phyloP scores from a whole-genome alignment of 176 grass and related monocot genomes.

The Cenchrus americanus region DNA sequence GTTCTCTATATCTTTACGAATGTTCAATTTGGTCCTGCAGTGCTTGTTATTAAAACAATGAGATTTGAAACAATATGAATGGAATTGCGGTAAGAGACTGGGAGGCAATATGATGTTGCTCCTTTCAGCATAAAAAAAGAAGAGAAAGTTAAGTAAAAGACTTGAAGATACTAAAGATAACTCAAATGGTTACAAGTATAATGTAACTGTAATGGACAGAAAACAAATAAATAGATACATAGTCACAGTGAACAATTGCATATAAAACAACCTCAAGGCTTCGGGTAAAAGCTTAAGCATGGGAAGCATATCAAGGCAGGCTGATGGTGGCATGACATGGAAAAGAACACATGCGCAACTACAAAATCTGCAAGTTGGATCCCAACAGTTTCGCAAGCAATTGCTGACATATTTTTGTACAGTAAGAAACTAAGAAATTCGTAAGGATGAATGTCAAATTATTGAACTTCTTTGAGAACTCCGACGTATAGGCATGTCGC shows the following conservation, averaged over 20 bases:
- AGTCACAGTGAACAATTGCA: background rate
- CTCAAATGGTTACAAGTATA: background rate
- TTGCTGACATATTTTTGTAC: background rate
- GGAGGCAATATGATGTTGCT: background rate
- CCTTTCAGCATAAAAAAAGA: background rate
- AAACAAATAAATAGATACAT: background rate
- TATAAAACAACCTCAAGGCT: background rate
- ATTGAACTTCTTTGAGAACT: background rate
- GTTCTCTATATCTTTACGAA: conserved; percentile 1
- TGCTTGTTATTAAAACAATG: background rate
- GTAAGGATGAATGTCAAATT: background rate
- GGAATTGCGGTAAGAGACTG: background rate
- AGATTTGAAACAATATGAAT: background rate
- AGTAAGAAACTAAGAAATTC: background rate
- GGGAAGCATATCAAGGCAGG: background rate
- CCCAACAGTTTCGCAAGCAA: conserved; percentile 2
- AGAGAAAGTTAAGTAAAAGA: background rate
- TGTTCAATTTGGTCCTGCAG: background rate
- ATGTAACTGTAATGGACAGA: background rate
- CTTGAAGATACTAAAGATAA: background rate
- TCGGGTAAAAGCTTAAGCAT: background rate
- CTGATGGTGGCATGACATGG: background rate
- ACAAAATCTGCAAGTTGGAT: background rate
- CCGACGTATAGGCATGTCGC: background rate
- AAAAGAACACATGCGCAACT: background rate